These are phyloP conservation scores for Lobulomyces angularis DNA, from an alignment of 192 early-diverging fungal species.

Conservation along the genomic window DNA sequence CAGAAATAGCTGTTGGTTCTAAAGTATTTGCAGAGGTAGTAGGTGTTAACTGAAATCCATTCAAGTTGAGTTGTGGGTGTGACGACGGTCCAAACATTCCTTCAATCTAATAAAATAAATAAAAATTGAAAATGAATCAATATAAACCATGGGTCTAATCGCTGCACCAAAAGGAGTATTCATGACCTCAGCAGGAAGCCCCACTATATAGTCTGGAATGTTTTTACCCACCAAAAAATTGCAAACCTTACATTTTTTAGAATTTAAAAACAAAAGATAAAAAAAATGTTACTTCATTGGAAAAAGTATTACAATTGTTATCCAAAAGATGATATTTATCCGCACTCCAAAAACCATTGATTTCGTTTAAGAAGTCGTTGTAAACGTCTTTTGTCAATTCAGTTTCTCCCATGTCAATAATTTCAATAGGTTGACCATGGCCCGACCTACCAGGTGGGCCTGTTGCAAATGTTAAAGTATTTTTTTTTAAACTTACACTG, in stretches of 20 bases:
- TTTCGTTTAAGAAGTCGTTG: slow-evolving; percentile 53
- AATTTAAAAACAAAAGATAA: no score
- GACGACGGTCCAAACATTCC: slow-evolving; percentile 30
- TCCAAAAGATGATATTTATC: slow-evolving; percentile 77
- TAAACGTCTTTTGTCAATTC: slow-evolving; percentile 58
- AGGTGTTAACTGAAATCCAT: slow-evolving; percentile 12
- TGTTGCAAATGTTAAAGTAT: no score
- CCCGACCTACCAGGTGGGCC: slow-evolving; percentile 31
- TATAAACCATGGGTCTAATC: slow-evolving; percentile 53
- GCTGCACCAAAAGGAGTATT: slow-evolving; percentile 44
- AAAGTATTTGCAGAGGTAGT: slow-evolving; percentile 10
- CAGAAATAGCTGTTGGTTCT: slow-evolving; percentile 10
- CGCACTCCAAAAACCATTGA: slow-evolving; percentile 35
- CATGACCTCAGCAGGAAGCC: slow-evolving; percentile 45
- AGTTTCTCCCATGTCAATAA: slow-evolving; percentile 67
- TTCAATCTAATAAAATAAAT: slow-evolving; percentile 2
- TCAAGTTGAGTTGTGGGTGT: slow-evolving; percentile 16
- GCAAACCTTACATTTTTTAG: no score
- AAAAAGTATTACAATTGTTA: slow-evolving; percentile 64
- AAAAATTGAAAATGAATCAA: slow-evolving; percentile 2
- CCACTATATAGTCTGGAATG: slow-evolving; percentile 66
- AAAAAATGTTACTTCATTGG: no score
- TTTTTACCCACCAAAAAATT: slow-evolving; percentile 62
- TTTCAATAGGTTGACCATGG: slow-evolving; percentile 55
- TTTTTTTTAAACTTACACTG: slow-evolving; percentile 2